A percentile compares a stretch with the other conserved stretches of the same genome.
Conservation (phyloP, 441 rosid species). For the Cnidoscolus chayamansa region DNA sequence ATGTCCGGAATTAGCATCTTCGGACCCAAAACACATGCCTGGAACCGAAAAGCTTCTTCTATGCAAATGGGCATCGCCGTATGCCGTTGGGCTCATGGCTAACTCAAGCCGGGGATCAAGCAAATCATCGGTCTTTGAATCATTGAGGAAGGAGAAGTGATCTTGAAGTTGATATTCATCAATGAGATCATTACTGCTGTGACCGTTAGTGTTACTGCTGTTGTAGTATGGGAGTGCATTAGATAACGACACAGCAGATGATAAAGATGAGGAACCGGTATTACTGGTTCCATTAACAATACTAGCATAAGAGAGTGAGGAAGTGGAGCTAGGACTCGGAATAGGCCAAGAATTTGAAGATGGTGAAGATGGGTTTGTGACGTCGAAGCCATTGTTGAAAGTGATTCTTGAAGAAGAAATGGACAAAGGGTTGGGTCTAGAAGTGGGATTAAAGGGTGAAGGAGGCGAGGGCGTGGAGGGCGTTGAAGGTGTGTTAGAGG, state of each 20-base stretch:
- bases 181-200: constrained; percentile 39
- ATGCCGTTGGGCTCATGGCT: constrained; percentile 28
- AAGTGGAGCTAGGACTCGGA: constrained; percentile 21
- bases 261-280: constrained; percentile 24
- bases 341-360: constrained; percentile 30
- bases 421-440: constrained; percentile 33
- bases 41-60: constrained; percentile 63
- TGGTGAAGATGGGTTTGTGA: constrained; percentile 31
- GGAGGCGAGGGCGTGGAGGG: constrained; percentile 47
- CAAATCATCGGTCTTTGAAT: constrained; percentile 42
- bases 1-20: constrained; percentile 53
- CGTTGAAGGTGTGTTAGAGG: constrained; percentile 40
- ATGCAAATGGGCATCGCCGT: constrained; percentile 33
- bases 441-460: constrained; percentile 32
- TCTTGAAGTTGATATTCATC: constrained; percentile 65
- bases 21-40: constrained; percentile 51
- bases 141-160: constrained; percentile 59
- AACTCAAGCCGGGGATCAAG: constrained; percentile 39
- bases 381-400: constrained; percentile 25
- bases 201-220: constrained; percentile 15
- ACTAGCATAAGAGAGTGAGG: constrained; percentile 43
- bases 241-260: constrained; percentile 35
- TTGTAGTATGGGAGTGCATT: constrained; percentile 31
- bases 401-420: constrained; percentile 36
- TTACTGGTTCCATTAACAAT: constrained; percentile 36